Evolutionary conservation across 1,284 basidiomycete species (phyloP), one percentile per base, ranked within the genome.

Genomic region (Cryptococcus sp.): DNA sequence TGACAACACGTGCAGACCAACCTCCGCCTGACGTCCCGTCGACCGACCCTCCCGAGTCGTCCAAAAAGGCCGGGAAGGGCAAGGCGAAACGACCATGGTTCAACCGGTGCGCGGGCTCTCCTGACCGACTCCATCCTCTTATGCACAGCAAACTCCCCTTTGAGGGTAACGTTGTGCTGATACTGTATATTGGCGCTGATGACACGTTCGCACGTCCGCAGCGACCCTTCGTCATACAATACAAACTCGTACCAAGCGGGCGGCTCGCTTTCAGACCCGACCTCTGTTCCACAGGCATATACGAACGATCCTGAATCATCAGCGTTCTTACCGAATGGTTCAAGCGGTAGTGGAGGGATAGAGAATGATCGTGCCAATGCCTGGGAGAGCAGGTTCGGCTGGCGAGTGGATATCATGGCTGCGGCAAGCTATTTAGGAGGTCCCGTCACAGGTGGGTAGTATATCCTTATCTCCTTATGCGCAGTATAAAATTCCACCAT

Each of bases 331-430:
- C n/a, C 46, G 7, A 50, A 50, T 34, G 70, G 80, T 16, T 54
- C 29, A 45, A 46, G 50, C 13, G 44, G 64, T 79, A 26, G 68
- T 66, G 44, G 81, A 81, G 46, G 55, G 11, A 56, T 52, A 2
- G 79, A 80, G 15, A 83, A 83, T 47, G 79, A 78, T 15, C 80
- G 81, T 19, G 79, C 78, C 37, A 88, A 85, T 62, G 83, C 83
- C 57, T 90, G 88, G 86, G 87, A 88, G 78, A 88, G 87, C 29
- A 80, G 84, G 47, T 85, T 85, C 68, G 85, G 86, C 16, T 81
- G 84, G 80, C 82, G 88, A 59, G 85, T 90, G 10, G 87, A 91
- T 72, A 55, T 87, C 19, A 80, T 89, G 61, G 85, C 88, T 20
- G 86, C 86, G 1, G 81, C 82, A 55, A 82, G 86, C 3, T 91